Evolutionary conservation across 1,284 basidiomycete species (phyloP).

Genomic region (Apiotrichum veenhuisii): DNA sequence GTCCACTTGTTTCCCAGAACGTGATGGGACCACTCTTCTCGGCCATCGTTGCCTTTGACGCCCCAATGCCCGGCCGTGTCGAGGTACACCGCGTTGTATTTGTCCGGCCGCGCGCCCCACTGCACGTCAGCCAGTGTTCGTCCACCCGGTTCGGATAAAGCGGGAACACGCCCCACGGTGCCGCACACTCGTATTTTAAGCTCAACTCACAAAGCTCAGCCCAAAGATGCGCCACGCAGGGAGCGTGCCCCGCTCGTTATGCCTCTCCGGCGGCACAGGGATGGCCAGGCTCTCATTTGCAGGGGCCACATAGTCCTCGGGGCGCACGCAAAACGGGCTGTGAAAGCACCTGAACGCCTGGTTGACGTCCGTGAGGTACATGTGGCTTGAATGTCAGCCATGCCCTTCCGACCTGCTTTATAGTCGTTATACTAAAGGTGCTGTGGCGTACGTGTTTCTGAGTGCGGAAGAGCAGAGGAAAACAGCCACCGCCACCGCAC

Average conservation of each 20-base stretch:
- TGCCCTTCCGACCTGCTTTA: no score
- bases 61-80: not conserved
- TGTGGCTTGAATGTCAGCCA: not conserved
- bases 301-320: constrained; percentile 36
- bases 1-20: constrained; percentile 43
- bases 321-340: constrained; percentile 41
- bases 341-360: constrained; percentile 36
- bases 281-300: constrained; percentile 22
- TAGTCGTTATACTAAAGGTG: no score
- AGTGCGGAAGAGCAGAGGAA: no score
- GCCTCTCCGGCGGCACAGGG: constrained; percentile 22
- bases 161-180: no score
- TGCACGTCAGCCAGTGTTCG: no score
- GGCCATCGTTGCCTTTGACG: not conserved
- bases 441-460: no score
- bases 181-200: not conserved
- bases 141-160: no score
- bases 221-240: constrained; percentile 41
- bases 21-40: constrained; percentile 34
- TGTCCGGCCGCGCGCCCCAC: constrained; percentile 2
- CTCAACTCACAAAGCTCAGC: constrained; percentile 37
- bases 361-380: constrained; percentile 15
- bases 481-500: no score
- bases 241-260: constrained; percentile 30
- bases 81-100: constrained; percentile 20